Evolutionary conservation across 768 basidiomycete species (phyloP), one percentile per base, ranked within the genome.

Genomic region (Phlegmacium glaucopus): DNA sequence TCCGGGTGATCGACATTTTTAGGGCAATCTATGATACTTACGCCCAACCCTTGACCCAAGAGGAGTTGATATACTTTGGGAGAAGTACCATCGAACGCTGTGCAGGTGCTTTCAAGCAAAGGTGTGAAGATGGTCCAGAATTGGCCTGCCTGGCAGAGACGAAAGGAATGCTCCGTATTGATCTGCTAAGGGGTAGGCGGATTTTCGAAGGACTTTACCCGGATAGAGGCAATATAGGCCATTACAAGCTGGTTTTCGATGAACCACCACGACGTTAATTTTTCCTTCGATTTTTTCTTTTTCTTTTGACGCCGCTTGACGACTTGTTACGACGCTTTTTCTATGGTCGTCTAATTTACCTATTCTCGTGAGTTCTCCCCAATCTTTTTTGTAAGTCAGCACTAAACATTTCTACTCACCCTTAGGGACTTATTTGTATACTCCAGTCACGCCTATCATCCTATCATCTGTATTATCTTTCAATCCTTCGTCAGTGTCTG

Each of bases 1-100:
- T 85, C 46, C 64, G 74, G 11, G 77, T 80, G 54, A 69, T 76
- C 18, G 83, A 86, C 43, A 72, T 87, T 28, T 82, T 84, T 57
- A 61, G 74, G 45, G 77, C 73, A 9, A 82, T 87, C 22, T 74
- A 79, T 56, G 70, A 76, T 36, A 63, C 71, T 5, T 79, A 75
- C 50, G 61, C 72, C 39, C 61, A 66, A 30, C 69, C 66, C 7
- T 63, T 85, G 58, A 74, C 75, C 1, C 54, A 56, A 17, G 66
- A 71, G 28, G 81, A 85, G 48, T 52, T 60, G 16, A 53, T 47
- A 26, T 28, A 50, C 8, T 37, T 63, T n/a, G 64, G 63, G 17
- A 39, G 51, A 5, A 58, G 55, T 27, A 68, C 65, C 46, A 54
- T 69, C 48, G 58, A 61, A 22, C 64, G 65, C 17, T 78, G 74